Evolutionary conservation across 805 yeast genomes (phyloP).

Genomic region (Sugiyamaella floridensis): DNA sequence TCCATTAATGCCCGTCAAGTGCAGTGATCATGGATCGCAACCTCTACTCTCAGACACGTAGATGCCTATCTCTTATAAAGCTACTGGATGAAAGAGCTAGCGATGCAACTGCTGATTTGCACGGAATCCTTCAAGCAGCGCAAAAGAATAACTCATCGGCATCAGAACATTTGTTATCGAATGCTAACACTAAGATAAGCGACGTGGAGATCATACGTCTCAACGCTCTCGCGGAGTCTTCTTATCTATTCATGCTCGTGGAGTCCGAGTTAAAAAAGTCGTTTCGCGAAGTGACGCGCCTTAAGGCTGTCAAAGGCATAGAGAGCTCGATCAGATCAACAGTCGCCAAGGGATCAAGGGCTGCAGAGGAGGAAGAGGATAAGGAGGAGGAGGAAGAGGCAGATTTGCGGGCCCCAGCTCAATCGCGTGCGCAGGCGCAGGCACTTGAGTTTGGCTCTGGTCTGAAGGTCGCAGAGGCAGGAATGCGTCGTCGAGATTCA

Average conservation of each 20-base stretch:
- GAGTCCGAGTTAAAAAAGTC: background rate
- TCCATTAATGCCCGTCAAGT: too few species aligned
- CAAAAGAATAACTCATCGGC: background rate
- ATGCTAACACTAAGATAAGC: background rate
- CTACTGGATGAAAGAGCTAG: constrained; percentile 9
- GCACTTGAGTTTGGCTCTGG: too few species aligned
- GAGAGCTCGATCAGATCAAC: background rate
- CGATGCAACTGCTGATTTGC: constrained; percentile 3
- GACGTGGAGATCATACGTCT: constrained; percentile 3
- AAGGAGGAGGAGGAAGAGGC: too few species aligned
- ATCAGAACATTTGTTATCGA: background rate
- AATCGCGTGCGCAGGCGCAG: too few species aligned
- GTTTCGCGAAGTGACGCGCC: constrained; percentile 8
- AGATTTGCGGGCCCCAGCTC: too few species aligned
- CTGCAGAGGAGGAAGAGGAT: background rate
- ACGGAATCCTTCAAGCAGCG: background rate
- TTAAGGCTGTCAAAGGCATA: background rate
- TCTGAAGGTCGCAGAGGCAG: too few species aligned
- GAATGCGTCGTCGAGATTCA: too few species aligned
- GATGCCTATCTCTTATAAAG: constrained; percentile 13
- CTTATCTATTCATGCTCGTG: constrained; percentile 10
- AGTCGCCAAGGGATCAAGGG: background rate
- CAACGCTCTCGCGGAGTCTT: constrained; percentile 13
- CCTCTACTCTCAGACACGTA: constrained; percentile 10
- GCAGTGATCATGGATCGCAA: background rate